Base-by-base conservation (phyloP, 139 green algal species). In the Chlorella ohadii region DNA sequence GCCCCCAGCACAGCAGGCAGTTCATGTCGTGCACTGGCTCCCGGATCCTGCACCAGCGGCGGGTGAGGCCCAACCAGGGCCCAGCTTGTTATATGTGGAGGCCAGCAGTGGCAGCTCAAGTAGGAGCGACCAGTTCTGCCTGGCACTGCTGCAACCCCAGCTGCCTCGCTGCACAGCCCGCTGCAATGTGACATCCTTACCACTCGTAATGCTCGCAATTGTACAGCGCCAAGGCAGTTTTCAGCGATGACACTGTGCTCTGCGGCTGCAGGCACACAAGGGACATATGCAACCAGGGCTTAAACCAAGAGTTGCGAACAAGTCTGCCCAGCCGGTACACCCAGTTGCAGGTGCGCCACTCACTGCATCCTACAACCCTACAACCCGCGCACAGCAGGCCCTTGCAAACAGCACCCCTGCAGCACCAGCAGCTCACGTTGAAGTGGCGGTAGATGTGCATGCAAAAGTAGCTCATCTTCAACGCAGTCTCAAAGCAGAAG, bases 401-500 rank as follows among this genome's bases (percentile, higher is more conserved):
- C 59, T n/a, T n/a, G n/a, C n/a, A n/a, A n/a, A n/a, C n/a, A n/a
- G n/a, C 27, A n/a, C 20, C 27, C 25, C 59, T 33, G 22, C 20
- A 31, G 59, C 59, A 66, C 25, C 33, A 72, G 63, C 70, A 59
- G 2, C 70, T 16, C 70, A 77, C 70, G 39, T 47, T 36, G 70
- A 77, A 77, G 70, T 77, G 70, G 27, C 70, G 70, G 70, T 77
- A 77, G 20, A 47, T 59, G 41, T 77, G 70, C 70, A 77, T 47
- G 22, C 27, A n/a, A 15, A 36, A 59, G 70, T 77, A 77, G 70
- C 70, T 59, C 12, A n/a, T 28, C 39, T 77, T 77, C 3, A 77
- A 13, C 22, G 25, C 23, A 3, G 70, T 61, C 16, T 77, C 70
- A 13, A 77, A 77, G 70, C 70, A 77, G 70, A 77, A 77, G 4